Percentiles rank a stretch among this genome's conserved stretches.
phyloP scores from a whole-genome alignment of 169 alveolate species.

The Plasmodium billcollinsi region DNA sequence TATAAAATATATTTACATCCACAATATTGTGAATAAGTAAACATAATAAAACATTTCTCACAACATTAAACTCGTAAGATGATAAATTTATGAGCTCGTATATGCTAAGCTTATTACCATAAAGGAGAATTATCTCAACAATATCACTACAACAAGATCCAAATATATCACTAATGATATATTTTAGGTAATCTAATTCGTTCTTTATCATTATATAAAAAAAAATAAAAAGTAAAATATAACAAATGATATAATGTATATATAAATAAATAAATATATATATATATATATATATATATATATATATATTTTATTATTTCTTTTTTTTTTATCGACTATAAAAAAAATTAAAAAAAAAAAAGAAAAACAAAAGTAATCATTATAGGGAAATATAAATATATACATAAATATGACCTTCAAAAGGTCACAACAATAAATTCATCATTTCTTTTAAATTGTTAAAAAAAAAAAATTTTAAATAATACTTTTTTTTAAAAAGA shows the following conservation, averaged over 20 bases:
- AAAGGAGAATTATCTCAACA: slow-evolving; percentile 43
- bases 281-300: too few species aligned
- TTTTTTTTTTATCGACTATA: too few species aligned
- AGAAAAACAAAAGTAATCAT: too few species aligned
- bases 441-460: too few species aligned
- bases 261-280: too few species aligned
- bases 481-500: too few species aligned
- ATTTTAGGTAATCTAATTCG: slow-evolving; percentile 58
- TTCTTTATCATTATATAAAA: slow-evolving; percentile 41
- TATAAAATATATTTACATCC: slow-evolving; percentile 31
- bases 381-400: too few species aligned
- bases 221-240: not conserved
- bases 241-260: not conserved
- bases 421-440: too few species aligned
- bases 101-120: slow-evolving; percentile 59
- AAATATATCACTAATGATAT: slow-evolving; percentile 42
- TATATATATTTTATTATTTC: too few species aligned
- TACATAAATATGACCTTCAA: too few species aligned
- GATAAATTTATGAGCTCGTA: slow-evolving; percentile 57
- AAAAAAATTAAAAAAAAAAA: too few species aligned
- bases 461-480: too few species aligned
- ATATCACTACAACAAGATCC: slow-evolving; percentile 56
- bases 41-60: slow-evolving; percentile 47
- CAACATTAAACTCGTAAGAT: slow-evolving; percentile 42
- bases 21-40: slow-evolving; percentile 48